These are phyloP conservation scores for Agaricus sinodeliciosus DNA, from an alignment of 768 basidiomycete species.

Conservation along the genomic window DNA sequence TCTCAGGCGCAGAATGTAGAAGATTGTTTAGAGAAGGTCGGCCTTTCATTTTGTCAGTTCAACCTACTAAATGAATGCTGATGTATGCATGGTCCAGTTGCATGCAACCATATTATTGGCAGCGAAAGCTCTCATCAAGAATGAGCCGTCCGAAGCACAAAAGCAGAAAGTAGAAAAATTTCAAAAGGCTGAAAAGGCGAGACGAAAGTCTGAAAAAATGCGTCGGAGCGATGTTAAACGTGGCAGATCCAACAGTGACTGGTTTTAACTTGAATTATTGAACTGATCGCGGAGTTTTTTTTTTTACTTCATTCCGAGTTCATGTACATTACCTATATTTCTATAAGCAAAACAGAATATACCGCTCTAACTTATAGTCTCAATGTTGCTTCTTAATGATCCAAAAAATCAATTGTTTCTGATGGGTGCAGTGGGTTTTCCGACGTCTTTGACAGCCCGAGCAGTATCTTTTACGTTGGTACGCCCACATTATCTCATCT, in stretches of 20 bases:
- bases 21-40: conserved; percentile 63
- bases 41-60: conserved; percentile 3
- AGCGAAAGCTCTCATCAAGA: conserved; percentile 39
- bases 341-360: too few relatives aligned
- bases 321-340: too few relatives aligned
- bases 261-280: background rate
- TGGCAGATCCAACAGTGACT: conserved; percentile 15
- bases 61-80: conserved; percentile 1
- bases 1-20: conserved; percentile 74
- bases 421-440: too few relatives aligned
- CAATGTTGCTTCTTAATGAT: too few relatives aligned
- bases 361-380: too few relatives aligned
- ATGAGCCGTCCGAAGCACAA: conserved; percentile 49
- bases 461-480: too few relatives aligned
- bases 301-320: too few relatives aligned
- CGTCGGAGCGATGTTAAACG: conserved; percentile 46
- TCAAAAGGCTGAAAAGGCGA: conserved; percentile 38
- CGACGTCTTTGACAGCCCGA: too few relatives aligned
- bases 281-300: too few relatives aligned
- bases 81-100: conserved; percentile 30
- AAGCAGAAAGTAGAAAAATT: conserved; percentile 44
- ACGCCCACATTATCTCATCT: too few relatives aligned
- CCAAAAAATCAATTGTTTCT: too few relatives aligned
- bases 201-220: conserved; percentile 44
- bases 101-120: conserved; percentile 44